Evolutionary conservation across 148 eudicot species (phyloP).

Genomic region (Silene conica): DNA sequence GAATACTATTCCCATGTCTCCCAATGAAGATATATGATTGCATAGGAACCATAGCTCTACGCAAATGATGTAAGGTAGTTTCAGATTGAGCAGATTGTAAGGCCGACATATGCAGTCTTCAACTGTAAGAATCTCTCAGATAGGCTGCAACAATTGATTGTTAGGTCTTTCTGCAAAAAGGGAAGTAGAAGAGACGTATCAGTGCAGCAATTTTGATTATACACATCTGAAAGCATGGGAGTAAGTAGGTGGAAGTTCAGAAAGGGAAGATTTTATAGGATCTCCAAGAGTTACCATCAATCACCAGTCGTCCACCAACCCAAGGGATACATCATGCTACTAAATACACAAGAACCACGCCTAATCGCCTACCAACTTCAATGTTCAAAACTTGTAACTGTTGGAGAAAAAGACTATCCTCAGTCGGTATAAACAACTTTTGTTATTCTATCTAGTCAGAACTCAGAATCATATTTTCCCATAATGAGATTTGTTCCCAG

Average conservation of each 20-base stretch:
- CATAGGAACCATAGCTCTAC: slow-evolving; percentile 16
- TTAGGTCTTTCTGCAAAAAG: slow-evolving; percentile 41
- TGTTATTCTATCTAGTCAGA: not conserved
- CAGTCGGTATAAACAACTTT: not conserved
- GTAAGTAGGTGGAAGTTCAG: no score
- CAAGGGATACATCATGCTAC: not conserved
- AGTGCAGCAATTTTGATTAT: slow-evolving; percentile 17
- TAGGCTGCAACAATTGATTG: slow-evolving; percentile 26
- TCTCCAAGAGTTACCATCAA: no score
- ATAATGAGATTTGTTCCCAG: not conserved
- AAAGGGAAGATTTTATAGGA: no score
- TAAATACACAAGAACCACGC: not conserved
- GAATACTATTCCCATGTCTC: slow-evolving; percentile 16
- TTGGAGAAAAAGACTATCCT: not conserved
- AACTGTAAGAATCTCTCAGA: slow-evolving; percentile 29
- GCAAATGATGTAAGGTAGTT: slow-evolving; percentile 1
- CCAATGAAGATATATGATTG: slow-evolving; percentile 16
- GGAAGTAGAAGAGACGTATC: slow-evolving; percentile 26
- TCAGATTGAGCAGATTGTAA: slow-evolving; percentile 19
- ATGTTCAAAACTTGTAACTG: not conserved
- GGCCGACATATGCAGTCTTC: slow-evolving; percentile 23
- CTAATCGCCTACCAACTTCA: not conserved
- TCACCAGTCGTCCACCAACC: no score
- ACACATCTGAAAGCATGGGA: no score
- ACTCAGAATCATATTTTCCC: not conserved